Base-by-base conservation (phyloP, 495 filamentous ascomycete species). In the Xylaria cubensis region DNA sequence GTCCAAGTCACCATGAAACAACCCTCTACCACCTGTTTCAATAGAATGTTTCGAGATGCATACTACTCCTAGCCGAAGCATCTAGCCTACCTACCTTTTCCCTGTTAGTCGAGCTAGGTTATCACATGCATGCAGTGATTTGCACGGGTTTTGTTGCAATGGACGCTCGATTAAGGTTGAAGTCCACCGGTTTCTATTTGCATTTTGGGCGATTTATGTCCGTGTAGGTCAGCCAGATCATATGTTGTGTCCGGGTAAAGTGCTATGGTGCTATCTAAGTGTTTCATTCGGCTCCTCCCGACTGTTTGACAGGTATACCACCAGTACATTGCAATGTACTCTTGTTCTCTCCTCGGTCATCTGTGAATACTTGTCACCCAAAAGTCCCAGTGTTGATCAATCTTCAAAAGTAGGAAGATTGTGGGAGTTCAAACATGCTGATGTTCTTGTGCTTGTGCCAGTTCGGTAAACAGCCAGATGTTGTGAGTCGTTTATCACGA, bases 1-100 rank as follows among this genome's bases (percentile, higher is more conserved):
- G 65, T 56, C 48, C 19, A 56, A 42, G 50, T 56, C 19, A 8
- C 46, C 46, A 15, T 67, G 64, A 67, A 67, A 67, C 64, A 61
- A 34, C 29, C 41, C 63, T 67, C 50, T 26, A 42, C 50, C 34
- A 55, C 32, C 46, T 56, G 65, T 67, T 67, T 67, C 65, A 67
- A 56, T 56, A 67, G 32, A 56, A 56, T 67, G 65, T 67, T 67
- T 67, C 65, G 65, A 67, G 65, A 67, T 42, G 65, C 50, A 56
- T 41, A 34, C 29, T 32, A 36, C 56, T n/a, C 34, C 56, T 59
- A 29, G 53, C 55, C 58, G 32, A 61, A 61, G 58, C 58, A n/a
- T 21, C 58, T 10, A 61, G 39, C 29, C 39, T 0, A 46, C 17
- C 17, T 39, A 42, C 9, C 10, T 2, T 56, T 56, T 17, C 9